Percentiles rank a stretch among this genome's conserved stretches.
Evolutionary conservation across 164 flowering plant species (phyloP).

Genomic region (Stephania cephalantha): DNA sequence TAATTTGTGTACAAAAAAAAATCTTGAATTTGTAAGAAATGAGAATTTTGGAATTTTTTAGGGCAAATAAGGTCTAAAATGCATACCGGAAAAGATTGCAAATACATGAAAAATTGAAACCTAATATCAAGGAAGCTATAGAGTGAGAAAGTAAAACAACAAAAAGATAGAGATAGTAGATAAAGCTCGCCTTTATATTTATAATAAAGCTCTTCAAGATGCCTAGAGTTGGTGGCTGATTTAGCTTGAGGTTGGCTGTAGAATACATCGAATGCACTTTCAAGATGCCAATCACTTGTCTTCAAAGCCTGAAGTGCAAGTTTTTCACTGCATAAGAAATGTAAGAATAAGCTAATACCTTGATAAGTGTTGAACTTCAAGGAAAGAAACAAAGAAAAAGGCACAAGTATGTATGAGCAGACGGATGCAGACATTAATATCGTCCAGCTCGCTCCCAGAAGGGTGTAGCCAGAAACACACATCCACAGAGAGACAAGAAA

Average conservation of each 20-base stretch:
- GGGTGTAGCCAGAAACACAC: neutral
- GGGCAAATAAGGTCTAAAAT: too few species aligned
- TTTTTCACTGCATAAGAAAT: slow-evolving; percentile 58
- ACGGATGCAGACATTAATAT: neutral
- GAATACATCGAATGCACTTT: slow-evolving; percentile 86
- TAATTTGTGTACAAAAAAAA: too few species aligned
- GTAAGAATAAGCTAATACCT: neutral
- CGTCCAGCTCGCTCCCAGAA: neutral
- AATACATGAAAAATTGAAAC: neutral
- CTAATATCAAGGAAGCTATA: neutral
- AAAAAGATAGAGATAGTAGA: neutral
- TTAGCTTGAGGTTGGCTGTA: slow-evolving; percentile 80
- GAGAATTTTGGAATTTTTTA: too few species aligned
- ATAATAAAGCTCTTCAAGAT: slow-evolving; percentile 81
- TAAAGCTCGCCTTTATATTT: slow-evolving; percentile 72
- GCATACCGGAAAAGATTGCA: too few species aligned
- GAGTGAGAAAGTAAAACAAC: neutral
- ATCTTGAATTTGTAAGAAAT: too few species aligned
- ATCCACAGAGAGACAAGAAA: neutral
- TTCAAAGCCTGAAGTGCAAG: slow-evolving; percentile 72
- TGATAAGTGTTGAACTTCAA: neutral
- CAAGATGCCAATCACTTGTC: slow-evolving; percentile 91
- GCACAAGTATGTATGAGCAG: neutral
- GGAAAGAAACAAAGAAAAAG: neutral
- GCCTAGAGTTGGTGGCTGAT: slow-evolving; percentile 66